Percentiles rank a stretch among this genome's conserved stretches.
Evolutionary conservation across 73 alveolate species (phyloP).

Genomic region (Paramecium primaurelia): DNA sequence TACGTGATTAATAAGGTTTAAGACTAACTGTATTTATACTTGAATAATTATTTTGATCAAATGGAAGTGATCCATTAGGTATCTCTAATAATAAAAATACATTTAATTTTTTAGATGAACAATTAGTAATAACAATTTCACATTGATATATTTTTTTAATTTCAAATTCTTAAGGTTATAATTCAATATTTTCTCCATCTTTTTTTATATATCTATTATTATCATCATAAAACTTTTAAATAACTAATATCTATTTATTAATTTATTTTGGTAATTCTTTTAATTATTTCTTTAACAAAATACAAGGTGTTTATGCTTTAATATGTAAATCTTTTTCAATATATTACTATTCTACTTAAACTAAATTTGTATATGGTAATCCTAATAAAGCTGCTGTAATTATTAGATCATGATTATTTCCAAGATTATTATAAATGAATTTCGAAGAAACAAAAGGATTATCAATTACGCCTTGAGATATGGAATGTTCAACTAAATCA

Average conservation of each 20-base stretch:
- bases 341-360: neutral
- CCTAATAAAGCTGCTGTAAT: neutral
- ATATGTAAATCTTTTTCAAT: neutral
- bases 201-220: neutral
- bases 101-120: neutral
- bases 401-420: neutral
- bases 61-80: neutral
- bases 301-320: neutral
- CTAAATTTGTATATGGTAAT: neutral
- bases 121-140: neutral
- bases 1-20: constrained; percentile 19
- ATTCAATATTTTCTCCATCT: neutral
- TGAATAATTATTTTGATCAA: neutral
- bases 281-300: neutral
- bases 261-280: neutral
- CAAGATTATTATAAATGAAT: constrained; percentile 63
- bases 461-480: constrained; percentile 32
- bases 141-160: neutral
- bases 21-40: constrained; percentile 60
- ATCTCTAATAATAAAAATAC: neutral
- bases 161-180: neutral
- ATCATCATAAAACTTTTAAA: neutral
- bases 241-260: neutral
- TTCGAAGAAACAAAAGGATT: constrained; percentile 68
- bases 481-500: constrained; percentile 79